Evolutionary conservation across 2,329 filamentous ascomycete genomes (phyloP), one percentile per base, ranked within the genome.

Genomic region (Elsinoe australis): DNA sequence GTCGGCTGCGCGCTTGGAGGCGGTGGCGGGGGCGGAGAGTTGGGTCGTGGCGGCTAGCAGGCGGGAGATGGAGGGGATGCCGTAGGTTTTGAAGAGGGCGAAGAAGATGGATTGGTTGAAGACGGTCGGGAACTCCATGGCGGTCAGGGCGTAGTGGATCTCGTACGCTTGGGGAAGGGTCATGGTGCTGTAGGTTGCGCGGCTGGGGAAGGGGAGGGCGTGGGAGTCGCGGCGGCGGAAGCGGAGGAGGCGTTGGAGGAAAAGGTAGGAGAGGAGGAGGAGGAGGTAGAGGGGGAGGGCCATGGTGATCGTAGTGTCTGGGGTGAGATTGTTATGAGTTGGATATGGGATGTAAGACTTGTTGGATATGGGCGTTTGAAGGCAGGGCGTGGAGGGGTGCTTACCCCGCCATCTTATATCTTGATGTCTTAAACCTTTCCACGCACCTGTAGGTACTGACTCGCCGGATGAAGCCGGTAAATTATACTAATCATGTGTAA

Each of bases 1-100:
- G 55, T 79, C 76, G 1, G 69, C 66, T 51, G 72, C 74, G 9
- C 76, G 69, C 55, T 78, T 78, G 1, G 69, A 64, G 0, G 74
- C 70, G 24, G 34, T 21, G 8, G 26, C n/a, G n/a, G 24, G 33
- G 1, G 14, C 28, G n/a, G 28, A 32, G 4, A 53, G 18, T n/a
- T 53, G 45, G 5, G 34, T 49, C 1, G 53, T 54, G 2, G 39
- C 21, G 19, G 52, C 34, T 18, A 54, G 49, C 12, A 54, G 33
- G 17, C 15, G n/a, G 10, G 36, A 47, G n/a, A 54, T 53, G 4
- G 28, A 49, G 10, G 53, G 53, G 9, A 54, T 53, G 14, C 38
- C 38, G 22, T 54, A 54, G 5, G 53, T 53, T 24, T 45, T 46
- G 42, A 46, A 46, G 4, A 46, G 42, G 17, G 42, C 42, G 31